A percentile compares a stretch with the other conserved stretches of the same genome.
phyloP scores from a whole-genome alignment of 257 asterid genomes.

The Solanum phureja region DNA sequence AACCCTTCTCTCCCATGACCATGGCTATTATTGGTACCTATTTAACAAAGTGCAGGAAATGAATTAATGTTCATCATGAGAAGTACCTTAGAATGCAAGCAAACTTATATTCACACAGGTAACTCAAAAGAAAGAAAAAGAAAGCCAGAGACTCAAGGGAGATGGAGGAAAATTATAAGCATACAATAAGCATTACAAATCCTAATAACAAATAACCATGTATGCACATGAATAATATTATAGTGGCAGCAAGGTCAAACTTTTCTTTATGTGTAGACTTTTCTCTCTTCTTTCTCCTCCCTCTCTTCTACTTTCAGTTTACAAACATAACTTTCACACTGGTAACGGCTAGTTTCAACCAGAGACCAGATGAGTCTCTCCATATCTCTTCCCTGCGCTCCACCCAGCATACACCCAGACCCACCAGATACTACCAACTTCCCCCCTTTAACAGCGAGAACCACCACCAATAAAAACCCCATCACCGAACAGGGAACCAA shows the following conservation, averaged over 20 bases:
- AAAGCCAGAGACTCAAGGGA: neutral
- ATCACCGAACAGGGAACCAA: neutral
- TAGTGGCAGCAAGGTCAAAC: neutral
- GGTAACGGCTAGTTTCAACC: neutral
- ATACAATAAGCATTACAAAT: neutral
- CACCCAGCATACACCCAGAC: neutral
- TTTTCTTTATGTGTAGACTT: neutral
- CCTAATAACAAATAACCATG: neutral
- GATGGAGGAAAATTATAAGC: neutral
- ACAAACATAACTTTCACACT: neutral
- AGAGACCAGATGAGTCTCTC: neutral
- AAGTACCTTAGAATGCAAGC: neutral
- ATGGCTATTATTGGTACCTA: conserved; percentile 88
- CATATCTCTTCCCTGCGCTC: neutral
- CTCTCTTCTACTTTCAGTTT: neutral
- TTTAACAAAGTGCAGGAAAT: conserved; percentile 4
- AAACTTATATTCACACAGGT: neutral
- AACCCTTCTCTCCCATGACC: conserved; percentile 99
- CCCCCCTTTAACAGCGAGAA: neutral
- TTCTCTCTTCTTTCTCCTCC: neutral
- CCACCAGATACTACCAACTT: neutral
- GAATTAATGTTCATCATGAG: neutral
- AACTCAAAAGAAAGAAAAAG: neutral
- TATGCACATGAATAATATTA: neutral
- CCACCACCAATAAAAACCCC: neutral